phyloP scores from a whole-genome alignment of 108 stramenopile genomes.

The Seminavis robusta region DNA sequence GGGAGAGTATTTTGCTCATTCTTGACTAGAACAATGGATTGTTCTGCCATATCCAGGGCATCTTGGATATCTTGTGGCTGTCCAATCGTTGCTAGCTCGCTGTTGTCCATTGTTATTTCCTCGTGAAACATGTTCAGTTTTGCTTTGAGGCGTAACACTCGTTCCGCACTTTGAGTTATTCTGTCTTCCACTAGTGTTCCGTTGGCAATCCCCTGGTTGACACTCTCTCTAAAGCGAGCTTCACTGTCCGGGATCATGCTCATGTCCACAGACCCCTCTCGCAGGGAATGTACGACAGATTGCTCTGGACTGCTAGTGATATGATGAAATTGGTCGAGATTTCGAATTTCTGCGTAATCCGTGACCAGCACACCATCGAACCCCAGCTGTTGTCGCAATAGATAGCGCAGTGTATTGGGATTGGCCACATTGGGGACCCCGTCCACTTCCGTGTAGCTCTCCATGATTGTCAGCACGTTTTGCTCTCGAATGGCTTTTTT shows the following conservation, averaged over 20 bases:
- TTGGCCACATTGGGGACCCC: slow-evolving; percentile 68
- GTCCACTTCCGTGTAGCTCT: slow-evolving; percentile 67
- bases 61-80: slow-evolving; percentile 26
- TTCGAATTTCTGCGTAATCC: slow-evolving; percentile 80
- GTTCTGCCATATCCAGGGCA: slow-evolving; percentile 54
- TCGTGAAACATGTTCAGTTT: slow-evolving; percentile 64
- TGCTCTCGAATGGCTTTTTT: slow-evolving; percentile 36
- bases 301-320: slow-evolving; percentile 25
- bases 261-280: slow-evolving; percentile 80
- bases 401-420: slow-evolving; percentile 27
- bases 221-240: slow-evolving; percentile 34
- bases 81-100: slow-evolving; percentile 27
- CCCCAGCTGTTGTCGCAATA: slow-evolving; percentile 57
- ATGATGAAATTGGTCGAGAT: slow-evolving; percentile 62
- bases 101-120: slow-evolving; percentile 21
- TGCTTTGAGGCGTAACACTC: slow-evolving; percentile 69
- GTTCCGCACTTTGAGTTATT: slow-evolving; percentile 43
- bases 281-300: slow-evolving; percentile 45
- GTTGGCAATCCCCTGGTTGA: slow-evolving; percentile 15
- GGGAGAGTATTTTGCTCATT: slow-evolving; percentile 47
- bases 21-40: slow-evolving; percentile 63
- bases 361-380: slow-evolving; percentile 81
- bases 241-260: slow-evolving; percentile 59
- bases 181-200: slow-evolving; percentile 29
- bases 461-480: slow-evolving; percentile 69